Conservation (phyloP, 129 eudicot genomes). For the Flaveria linearis region DNA sequence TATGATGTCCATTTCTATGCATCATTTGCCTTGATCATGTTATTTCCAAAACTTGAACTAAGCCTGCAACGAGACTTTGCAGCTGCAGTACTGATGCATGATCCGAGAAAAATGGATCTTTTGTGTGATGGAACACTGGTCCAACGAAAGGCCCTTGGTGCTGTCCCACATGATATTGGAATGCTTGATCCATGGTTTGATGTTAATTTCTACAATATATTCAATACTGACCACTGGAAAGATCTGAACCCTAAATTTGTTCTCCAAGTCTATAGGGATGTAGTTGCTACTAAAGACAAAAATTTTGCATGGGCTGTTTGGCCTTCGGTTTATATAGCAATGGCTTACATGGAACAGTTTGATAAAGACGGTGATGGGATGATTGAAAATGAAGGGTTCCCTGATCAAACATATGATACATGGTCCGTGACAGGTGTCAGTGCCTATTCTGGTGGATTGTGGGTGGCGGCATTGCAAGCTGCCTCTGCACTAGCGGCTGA, state of each 20-base stretch:
- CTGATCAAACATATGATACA: constrained; percentile 96
- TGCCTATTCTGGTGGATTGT: constrained; percentile 91
- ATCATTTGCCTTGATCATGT: constrained; percentile 74
- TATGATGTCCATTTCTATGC: constrained; percentile 97
- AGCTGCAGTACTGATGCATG: constrained; percentile 97
- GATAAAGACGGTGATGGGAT: constrained; percentile 95
- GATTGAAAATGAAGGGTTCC: constrained; percentile 96
- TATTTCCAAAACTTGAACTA: constrained; percentile 90
- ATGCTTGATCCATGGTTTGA: constrained; percentile 96
- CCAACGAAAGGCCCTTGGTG: constrained; percentile 77
- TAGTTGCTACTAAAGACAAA: constrained; percentile 76
- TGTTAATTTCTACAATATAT: constrained; percentile 68
- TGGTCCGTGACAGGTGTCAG: constrained; percentile 94
- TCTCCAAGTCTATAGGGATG: constrained; percentile 82
- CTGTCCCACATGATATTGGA: constrained; percentile 98
- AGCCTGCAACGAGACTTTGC: constrained; percentile 95
- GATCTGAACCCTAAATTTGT: constrained; percentile 95
- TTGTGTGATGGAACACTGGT: constrained; percentile 61
- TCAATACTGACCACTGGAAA: constrained; percentile 85
- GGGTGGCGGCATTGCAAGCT: constrained; percentile 98
- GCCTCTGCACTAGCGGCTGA: constrained; percentile 78
- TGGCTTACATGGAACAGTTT: constrained; percentile 98
- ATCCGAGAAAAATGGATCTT: constrained; percentile 69
- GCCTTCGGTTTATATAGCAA: constrained; percentile 94
- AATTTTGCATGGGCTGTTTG: constrained; percentile 84